phyloP scores from a whole-genome alignment of 495 filamentous ascomycete species.

The Neurospora pannonica region DNA sequence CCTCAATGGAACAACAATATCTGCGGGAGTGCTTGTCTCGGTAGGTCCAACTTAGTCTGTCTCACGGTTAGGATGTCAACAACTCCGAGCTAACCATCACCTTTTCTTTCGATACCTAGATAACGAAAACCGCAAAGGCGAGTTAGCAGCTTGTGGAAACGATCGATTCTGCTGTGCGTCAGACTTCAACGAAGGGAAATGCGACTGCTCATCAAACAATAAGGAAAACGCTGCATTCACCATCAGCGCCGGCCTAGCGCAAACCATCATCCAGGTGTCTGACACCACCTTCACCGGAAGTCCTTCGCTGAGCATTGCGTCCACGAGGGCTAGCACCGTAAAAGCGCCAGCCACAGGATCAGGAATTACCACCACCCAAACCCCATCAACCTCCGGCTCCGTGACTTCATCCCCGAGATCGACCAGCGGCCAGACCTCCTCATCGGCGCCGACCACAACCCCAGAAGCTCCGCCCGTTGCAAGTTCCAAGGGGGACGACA shows the following conservation, averaged over 20 bases:
- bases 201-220: conserved; percentile 14
- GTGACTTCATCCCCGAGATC: neutral
- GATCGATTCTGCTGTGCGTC: conserved; percentile 20
- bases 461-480: neutral
- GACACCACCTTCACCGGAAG: conserved; percentile 9
- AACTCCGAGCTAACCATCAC: neutral
- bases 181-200: conserved; percentile 17
- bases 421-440: neutral
- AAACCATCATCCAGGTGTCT: conserved; percentile 23
- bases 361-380: neutral
- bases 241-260: conserved; percentile 10
- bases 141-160: conserved; percentile 19
- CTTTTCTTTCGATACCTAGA: neutral
- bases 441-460: neutral
- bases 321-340: neutral
- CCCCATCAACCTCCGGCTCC: neutral
- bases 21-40: conserved; percentile 25
- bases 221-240: conserved; percentile 11
- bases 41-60: conserved; percentile 7
- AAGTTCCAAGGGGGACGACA: neutral
- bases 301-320: conserved; percentile 2
- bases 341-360: neutral
- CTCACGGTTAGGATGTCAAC: neutral
- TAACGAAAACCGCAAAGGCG: conserved; percentile 8
- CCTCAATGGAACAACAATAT: conserved; percentile 20